Conservation (phyloP, 2,329 filamentous ascomycete species). For the Colletotrichum phormii region DNA sequence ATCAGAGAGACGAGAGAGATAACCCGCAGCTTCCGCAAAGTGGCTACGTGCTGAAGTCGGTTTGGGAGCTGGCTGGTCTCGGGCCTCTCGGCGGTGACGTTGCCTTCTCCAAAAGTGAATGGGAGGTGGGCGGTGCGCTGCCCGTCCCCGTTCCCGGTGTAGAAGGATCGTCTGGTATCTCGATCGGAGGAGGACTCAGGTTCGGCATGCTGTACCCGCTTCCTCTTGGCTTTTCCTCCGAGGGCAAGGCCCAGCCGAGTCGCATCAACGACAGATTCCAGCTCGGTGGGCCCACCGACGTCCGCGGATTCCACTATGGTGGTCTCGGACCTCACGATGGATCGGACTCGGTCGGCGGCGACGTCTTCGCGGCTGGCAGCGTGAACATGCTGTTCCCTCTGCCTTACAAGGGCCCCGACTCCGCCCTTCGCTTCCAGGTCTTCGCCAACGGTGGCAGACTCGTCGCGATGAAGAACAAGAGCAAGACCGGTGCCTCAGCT, state of each 20-base stretch:
- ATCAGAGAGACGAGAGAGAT: slow-evolving; percentile 83
- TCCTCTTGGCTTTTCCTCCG: slow-evolving; percentile 67
- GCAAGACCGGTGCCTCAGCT: slow-evolving; percentile 56
- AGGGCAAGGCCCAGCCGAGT: slow-evolving; percentile 71
- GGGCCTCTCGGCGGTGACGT: slow-evolving; percentile 87
- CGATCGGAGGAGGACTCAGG: slow-evolving; percentile 84
- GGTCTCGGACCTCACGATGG: slow-evolving; percentile 92
- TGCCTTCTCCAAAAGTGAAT: slow-evolving; percentile 91
- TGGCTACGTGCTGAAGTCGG: slow-evolving; percentile 83
- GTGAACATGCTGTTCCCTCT: slow-evolving; percentile 88
- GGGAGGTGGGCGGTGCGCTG: slow-evolving; percentile 82
- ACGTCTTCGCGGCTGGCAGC: slow-evolving; percentile 90
- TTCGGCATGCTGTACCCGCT: slow-evolving; percentile 88
- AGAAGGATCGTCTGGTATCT: slow-evolving; percentile 79
- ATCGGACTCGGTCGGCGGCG: slow-evolving; percentile 86
- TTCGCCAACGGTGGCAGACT: slow-evolving; percentile 93
- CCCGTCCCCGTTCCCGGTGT: slow-evolving; percentile 78
- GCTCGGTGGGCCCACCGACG: slow-evolving; percentile 92
- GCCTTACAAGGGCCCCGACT: slow-evolving; percentile 83
- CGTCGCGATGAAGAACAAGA: slow-evolving; percentile 76
- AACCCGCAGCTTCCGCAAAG: slow-evolving; percentile 85
- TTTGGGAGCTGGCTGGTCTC: slow-evolving; percentile 87
- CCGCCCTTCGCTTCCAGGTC: slow-evolving; percentile 85
- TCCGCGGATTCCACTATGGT: slow-evolving; percentile 91
- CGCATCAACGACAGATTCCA: slow-evolving; percentile 95